These are phyloP conservation scores for Fusarium sp. DNA, from an alignment of 2,329 filamentous ascomycete genomes.

Conservation along the genomic window DNA sequence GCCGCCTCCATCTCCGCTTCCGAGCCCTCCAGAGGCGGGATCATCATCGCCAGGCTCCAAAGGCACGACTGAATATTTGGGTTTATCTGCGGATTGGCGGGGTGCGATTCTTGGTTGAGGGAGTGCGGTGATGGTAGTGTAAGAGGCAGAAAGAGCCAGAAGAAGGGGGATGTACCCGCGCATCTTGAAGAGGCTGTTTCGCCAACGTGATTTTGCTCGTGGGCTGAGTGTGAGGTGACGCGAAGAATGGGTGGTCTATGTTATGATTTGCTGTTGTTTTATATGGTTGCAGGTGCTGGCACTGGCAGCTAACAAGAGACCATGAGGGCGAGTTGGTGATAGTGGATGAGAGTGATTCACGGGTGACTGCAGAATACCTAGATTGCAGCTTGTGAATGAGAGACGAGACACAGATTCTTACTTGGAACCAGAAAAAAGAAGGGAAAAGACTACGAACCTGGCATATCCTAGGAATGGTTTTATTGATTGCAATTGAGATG, in stretches of 20 bases:
- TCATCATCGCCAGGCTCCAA: conserved; percentile 50
- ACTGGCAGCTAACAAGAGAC: conserved; percentile 32
- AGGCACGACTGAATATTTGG: conserved; percentile 54
- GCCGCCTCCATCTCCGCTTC: conserved; percentile 34
- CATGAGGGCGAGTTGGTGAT: conserved; percentile 4
- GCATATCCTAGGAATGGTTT: conserved; percentile 34
- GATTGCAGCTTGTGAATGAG: conserved; percentile 2
- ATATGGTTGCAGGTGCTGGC: conserved; percentile 22
- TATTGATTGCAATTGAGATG: conserved; percentile 44
- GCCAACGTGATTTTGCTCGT: conserved; percentile 6
- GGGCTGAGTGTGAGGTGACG: not conserved
- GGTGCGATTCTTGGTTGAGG: conserved; percentile 42
- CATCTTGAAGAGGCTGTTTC: conserved; percentile 45
- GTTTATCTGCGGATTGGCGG: conserved; percentile 44
- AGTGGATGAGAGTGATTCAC: conserved; percentile 22
- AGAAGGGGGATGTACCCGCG: conserved; percentile 46
- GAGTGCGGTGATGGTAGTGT: conserved; percentile 44
- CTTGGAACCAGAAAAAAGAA: conserved; percentile 23
- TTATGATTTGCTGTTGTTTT: not conserved
- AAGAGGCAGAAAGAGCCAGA: conserved; percentile 47
- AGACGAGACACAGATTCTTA: conserved; percentile 22
- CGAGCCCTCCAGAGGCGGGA: conserved; percentile 34
- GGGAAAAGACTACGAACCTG: conserved; percentile 13
- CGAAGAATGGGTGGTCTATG: not conserved
- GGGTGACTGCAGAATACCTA: not conserved